Conservation (phyloP, 768 basidiomycete species). For the Tylopilus plumbeoviolaceoides region DNA sequence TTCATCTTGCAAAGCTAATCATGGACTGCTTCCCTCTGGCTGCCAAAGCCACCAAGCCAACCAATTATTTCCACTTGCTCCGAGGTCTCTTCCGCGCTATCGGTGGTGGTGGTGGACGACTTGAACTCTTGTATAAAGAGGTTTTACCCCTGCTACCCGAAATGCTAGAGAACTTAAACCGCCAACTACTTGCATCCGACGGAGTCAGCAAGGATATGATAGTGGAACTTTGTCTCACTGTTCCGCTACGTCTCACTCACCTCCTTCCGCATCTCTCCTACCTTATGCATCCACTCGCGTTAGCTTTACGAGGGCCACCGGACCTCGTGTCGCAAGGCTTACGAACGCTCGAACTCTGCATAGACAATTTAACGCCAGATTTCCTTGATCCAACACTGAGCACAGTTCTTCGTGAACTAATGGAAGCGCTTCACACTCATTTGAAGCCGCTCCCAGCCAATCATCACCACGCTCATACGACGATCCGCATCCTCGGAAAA, state of each 20-base stretch:
- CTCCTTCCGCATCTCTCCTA: conserved; percentile 92
- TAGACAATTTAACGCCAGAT: conserved; percentile 96
- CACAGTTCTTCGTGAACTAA: conserved; percentile 88
- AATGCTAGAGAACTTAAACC: conserved; percentile 92
- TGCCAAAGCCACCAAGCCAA: conserved; percentile 85
- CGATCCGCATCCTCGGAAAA: conserved; percentile 94
- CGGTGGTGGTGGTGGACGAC: conserved; percentile 86
- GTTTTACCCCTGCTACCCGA: conserved; percentile 94
- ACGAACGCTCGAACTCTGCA: conserved; percentile 95
- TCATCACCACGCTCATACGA: conserved; percentile 89
- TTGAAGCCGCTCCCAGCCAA: conserved; percentile 86
- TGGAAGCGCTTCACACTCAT: conserved; percentile 90
- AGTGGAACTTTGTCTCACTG: conserved; percentile 95
- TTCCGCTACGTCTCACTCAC: conserved; percentile 92
- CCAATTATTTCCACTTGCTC: conserved; percentile 89
- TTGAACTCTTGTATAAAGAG: conserved; percentile 93
- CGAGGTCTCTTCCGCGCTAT: conserved; percentile 91
- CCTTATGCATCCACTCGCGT: conserved; percentile 92
- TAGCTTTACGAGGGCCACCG: conserved; percentile 80
- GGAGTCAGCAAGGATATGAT: conserved; percentile 86
- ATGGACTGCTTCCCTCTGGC: conserved; percentile 96
- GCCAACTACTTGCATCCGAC: conserved; percentile 82
- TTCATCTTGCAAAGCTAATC: conserved; percentile 87
- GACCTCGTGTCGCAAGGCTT: conserved; percentile 95
- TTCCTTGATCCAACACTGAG: conserved; percentile 95